These are phyloP conservation scores for Ascochyta pisi DNA, from an alignment of 2,329 filamentous ascomycete species.

Conservation along the genomic window DNA sequence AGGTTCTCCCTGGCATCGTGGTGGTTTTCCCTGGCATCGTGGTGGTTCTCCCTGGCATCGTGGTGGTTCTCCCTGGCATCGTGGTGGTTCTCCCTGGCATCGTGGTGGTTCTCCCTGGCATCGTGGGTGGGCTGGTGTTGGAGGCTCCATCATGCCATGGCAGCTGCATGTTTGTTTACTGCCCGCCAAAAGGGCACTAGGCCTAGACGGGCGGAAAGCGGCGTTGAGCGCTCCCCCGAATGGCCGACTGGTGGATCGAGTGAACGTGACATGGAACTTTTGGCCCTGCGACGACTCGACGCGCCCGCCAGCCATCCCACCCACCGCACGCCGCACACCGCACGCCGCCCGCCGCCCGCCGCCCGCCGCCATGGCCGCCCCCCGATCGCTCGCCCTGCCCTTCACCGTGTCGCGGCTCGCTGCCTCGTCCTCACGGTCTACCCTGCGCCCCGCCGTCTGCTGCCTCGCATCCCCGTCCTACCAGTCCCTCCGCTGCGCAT, in stretches of 20 bases:
- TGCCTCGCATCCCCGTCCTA: conserved; percentile 36
- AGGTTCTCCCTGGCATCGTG: conserved; percentile 56
- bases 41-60: conserved; percentile 47
- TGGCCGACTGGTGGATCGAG: background rate
- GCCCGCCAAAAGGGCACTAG: background rate
- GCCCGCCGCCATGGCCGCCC: conserved; percentile 41
- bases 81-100: conserved; percentile 60
- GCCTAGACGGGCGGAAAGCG: too few relatives aligned
- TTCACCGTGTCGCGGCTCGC: conserved; percentile 39
- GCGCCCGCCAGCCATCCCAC: conserved; percentile 1
- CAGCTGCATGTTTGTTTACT: conserved; percentile 9
- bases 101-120: conserved; percentile 51
- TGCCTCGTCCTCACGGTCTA: conserved; percentile 12
- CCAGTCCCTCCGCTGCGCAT: conserved; percentile 51
- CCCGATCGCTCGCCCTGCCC: conserved; percentile 43
- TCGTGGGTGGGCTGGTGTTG: conserved; percentile 30
- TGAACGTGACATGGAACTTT: conserved; percentile 1
- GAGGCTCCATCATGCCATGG: background rate
- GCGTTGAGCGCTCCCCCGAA: background rate
- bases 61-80: conserved; percentile 50
- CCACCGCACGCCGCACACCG: background rate
- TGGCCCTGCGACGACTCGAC: background rate
- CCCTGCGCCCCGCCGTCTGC: conserved; percentile 25
- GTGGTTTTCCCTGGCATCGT: conserved; percentile 15
- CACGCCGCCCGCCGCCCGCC: too few relatives aligned